A percentile compares a stretch with the other conserved stretches of the same genome.
Evolutionary conservation across 108 stramenopile genomes (phyloP).

Genomic region (Aureococcus anophagefferens): DNA sequence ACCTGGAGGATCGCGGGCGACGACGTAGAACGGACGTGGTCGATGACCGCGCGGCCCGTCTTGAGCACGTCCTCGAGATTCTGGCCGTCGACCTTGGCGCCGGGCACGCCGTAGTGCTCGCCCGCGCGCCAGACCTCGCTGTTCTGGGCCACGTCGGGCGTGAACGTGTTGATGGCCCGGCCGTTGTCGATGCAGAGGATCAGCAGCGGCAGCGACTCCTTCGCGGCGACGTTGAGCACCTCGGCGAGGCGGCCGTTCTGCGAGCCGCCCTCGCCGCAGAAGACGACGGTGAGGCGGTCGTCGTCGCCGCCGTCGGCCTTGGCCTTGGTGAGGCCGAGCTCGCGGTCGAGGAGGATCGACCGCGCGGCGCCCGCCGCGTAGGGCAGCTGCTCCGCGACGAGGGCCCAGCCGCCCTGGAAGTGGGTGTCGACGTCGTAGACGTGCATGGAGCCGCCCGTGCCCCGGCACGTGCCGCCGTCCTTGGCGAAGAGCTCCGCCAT

Average conservation of each 20-base stretch:
- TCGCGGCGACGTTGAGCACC: slow-evolving; percentile 84
- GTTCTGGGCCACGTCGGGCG: slow-evolving; percentile 86
- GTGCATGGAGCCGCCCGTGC: slow-evolving; percentile 97
- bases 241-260: slow-evolving; percentile 95
- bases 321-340: slow-evolving; percentile 60
- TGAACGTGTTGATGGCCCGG: slow-evolving; percentile 96
- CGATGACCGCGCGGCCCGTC: slow-evolving; percentile 88
- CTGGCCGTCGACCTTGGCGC: slow-evolving; percentile 78
- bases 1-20: slow-evolving; percentile 92
- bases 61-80: slow-evolving; percentile 81
- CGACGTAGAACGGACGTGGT: slow-evolving; percentile 82
- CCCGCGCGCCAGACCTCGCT: slow-evolving; percentile 81
- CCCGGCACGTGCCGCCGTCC: slow-evolving; percentile 91
- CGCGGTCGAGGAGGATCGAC: slow-evolving; percentile 79
- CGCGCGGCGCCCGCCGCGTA: slow-evolving; percentile 94
- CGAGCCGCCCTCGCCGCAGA: slow-evolving; percentile 88
- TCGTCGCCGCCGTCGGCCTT: slow-evolving; percentile 65
- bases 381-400: slow-evolving; percentile 89
- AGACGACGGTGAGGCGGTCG: slow-evolving; percentile 80
- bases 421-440: slow-evolving; percentile 85
- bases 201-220: slow-evolving; percentile 88
- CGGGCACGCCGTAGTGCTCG: slow-evolving; percentile 89
- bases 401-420: slow-evolving; percentile 95
- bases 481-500: slow-evolving; percentile 97
- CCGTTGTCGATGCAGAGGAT: slow-evolving; percentile 93